phyloP scores from a whole-genome alignment of 345 rosid genomes.

The Arabis alpina region DNA sequence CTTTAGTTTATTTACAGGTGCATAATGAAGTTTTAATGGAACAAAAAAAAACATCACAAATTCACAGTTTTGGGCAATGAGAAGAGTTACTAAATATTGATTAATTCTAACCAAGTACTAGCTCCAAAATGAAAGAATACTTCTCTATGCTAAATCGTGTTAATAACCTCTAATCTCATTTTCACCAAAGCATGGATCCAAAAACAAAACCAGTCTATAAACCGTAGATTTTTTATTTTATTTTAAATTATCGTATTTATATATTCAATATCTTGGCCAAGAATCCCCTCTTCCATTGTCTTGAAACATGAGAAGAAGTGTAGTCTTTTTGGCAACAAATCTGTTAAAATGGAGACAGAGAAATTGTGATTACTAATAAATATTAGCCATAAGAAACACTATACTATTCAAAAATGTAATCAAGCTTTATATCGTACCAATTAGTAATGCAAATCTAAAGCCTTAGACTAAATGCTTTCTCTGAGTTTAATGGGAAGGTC shows the following conservation, averaged over 20 bases:
- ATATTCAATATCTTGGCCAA: background rate
- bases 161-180: background rate
- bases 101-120: no score
- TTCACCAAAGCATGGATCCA: no score
- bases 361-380: background rate
- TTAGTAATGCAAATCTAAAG: background rate
- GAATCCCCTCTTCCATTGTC: background rate
- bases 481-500: constrained; percentile 45
- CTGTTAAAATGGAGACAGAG: constrained; percentile 1
- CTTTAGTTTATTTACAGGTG: no score
- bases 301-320: constrained; percentile 2
- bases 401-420: background rate
- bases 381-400: background rate
- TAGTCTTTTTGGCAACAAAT: constrained; percentile 1
- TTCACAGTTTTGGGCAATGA: no score
- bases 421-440: background rate
- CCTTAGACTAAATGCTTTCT: constrained; percentile 41
- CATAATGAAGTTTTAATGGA: no score
- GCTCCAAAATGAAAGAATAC: no score
- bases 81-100: no score
- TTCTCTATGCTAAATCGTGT: no score
- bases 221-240: no score
- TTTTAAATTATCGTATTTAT: background rate
- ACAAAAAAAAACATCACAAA: no score
- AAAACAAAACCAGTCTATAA: no score